Conservation (phyloP, 2,329 filamentous ascomycete species). For the Colletotrichum coccodes region DNA sequence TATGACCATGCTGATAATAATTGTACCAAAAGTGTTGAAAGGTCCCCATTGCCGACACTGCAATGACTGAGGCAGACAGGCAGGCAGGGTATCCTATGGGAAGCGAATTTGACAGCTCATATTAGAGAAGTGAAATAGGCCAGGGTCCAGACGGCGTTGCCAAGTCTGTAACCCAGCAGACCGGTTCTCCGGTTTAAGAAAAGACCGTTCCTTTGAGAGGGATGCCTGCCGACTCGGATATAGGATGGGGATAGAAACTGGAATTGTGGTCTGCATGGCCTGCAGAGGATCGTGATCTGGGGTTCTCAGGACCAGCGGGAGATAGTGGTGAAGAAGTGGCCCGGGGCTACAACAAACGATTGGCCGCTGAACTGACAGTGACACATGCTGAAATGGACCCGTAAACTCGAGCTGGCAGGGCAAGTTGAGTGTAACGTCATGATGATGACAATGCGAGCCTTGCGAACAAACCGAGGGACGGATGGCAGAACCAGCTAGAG, state of each 20-base stretch:
- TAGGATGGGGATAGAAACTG: background rate
- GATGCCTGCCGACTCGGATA: background rate
- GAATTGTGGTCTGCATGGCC: background rate
- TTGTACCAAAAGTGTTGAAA: background rate
- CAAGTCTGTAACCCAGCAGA: slow-evolving; percentile 25
- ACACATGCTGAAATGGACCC: slow-evolving; percentile 3
- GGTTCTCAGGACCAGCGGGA: slow-evolving; percentile 4
- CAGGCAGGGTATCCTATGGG: background rate
- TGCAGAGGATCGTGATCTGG: background rate
- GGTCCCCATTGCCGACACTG: background rate
- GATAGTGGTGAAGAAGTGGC: background rate
- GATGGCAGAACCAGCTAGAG: background rate
- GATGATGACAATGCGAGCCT: background rate
- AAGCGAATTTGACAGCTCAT: slow-evolving; percentile 12
- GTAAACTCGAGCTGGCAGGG: background rate
- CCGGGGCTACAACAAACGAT: background rate
- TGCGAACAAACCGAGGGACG: background rate
- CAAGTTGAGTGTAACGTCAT: background rate
- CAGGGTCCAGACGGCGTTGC: slow-evolving; percentile 17
- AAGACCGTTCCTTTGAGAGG: background rate
- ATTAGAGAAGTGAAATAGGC: background rate
- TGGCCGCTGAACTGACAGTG: slow-evolving; percentile 1
- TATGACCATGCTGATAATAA: background rate
- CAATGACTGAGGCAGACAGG: background rate
- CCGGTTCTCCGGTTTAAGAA: slow-evolving; percentile 18